Percentiles rank a stretch among this genome's conserved stretches.
Evolutionary conservation across 495 filamentous ascomycete species (phyloP).

Genomic region (Xylaria venustula): DNA sequence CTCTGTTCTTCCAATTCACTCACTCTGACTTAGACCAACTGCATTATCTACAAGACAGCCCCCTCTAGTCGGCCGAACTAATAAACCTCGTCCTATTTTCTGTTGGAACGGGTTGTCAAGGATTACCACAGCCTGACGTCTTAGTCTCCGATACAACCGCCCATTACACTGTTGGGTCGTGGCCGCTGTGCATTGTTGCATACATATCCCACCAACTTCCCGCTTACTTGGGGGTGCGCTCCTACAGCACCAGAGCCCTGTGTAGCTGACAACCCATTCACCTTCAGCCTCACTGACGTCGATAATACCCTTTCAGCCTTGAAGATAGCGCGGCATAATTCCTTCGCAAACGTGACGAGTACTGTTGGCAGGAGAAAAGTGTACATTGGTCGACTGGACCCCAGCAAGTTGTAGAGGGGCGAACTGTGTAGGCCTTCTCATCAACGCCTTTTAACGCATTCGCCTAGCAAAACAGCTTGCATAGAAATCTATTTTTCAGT

Average conservation of each 20-base stretch:
- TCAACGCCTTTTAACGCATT: background rate
- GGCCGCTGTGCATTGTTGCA: constrained; percentile 6
- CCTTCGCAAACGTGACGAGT: background rate
- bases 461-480: background rate
- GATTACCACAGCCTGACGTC: background rate
- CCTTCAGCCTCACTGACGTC: background rate
- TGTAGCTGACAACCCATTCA: background rate
- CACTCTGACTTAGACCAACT: constrained; percentile 20
- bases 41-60: background rate
- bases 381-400: constrained; percentile 1
- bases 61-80: background rate
- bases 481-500: background rate
- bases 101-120: background rate
- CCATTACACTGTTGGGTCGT: background rate
- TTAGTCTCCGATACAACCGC: background rate
- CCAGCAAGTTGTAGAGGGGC: constrained; percentile 9
- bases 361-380: too few species aligned
- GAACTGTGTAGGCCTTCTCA: background rate
- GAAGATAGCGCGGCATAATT: background rate
- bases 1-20: constrained; percentile 27
- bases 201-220: constrained; percentile 13
- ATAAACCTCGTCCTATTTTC: background rate
- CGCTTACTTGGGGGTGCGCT: background rate
- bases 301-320: background rate
- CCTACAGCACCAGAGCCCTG: constrained; percentile 3